These are phyloP conservation scores for Botrytis fabae DNA, from an alignment of 2,329 filamentous ascomycete species.

Conservation along the genomic window DNA sequence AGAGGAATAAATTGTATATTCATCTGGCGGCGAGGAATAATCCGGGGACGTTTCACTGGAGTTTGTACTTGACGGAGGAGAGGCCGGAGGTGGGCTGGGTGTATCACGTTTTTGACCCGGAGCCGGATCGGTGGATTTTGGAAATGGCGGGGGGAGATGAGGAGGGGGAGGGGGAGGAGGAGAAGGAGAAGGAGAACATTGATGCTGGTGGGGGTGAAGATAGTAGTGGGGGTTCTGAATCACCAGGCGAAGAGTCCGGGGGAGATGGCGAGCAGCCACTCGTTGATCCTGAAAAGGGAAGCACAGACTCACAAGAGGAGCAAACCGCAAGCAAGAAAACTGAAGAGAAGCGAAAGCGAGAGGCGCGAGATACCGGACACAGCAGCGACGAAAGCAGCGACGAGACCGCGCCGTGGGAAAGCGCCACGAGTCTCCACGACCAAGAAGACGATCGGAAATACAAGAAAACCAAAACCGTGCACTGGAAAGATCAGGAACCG, in stretches of 20 bases:
- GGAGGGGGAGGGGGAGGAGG: not conserved
- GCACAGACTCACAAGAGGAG: not conserved
- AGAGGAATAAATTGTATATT: not conserved
- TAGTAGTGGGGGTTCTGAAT: not conserved
- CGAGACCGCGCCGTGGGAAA: not conserved
- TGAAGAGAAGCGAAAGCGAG: not conserved
- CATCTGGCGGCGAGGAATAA: not conserved
- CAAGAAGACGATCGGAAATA: not conserved
- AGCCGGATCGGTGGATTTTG: not conserved
- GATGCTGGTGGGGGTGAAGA: not conserved
- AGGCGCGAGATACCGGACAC: not conserved
- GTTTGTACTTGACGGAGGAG: slow-evolving; percentile 1
- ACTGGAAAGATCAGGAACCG: not conserved
- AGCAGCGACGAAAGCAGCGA: not conserved
- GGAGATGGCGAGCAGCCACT: not conserved
- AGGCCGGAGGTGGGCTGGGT: not conserved
- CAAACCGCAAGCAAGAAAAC: accelerated
- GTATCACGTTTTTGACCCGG: slow-evolving; percentile 5
- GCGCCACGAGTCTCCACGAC: not conserved
- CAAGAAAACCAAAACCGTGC: not conserved
- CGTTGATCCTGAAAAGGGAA: not conserved
- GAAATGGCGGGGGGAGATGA: not conserved
- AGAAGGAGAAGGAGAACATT: too few relatives aligned
- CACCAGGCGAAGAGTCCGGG: not conserved
- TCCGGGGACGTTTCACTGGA: slow-evolving; percentile 10